Conservation (phyloP, 352 stramenopile genomes). For the Pythium insidiosum region DNA sequence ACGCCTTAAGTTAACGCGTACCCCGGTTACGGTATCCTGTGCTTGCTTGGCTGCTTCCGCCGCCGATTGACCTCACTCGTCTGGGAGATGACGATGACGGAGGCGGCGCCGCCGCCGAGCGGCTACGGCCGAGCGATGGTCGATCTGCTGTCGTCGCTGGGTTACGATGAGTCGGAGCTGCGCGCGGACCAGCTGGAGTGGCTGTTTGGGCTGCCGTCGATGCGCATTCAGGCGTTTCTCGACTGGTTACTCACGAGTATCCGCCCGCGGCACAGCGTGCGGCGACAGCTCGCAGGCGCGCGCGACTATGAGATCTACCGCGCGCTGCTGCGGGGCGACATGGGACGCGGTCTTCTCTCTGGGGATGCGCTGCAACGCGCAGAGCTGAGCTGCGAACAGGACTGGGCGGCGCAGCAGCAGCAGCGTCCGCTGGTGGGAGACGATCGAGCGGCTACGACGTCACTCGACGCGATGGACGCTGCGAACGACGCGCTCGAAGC, state of each 20-base stretch:
- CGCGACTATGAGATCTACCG: conserved; percentile 23
- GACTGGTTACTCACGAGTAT: conserved; percentile 29
- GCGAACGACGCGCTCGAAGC: conserved; percentile 16
- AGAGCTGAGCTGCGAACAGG: conserved; percentile 11
- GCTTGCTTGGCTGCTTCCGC: too few species aligned
- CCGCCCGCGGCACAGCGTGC: conserved; percentile 21
- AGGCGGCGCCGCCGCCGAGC: too few species aligned
- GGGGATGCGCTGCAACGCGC: conserved; percentile 15
- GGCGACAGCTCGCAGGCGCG: conserved; percentile 9
- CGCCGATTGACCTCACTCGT: too few species aligned
- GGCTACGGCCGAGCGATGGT: too few species aligned
- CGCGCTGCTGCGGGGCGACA: conserved; percentile 9
- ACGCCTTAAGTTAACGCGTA: too few species aligned
- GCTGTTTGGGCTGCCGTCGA: conserved; percentile 28
- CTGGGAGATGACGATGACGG: too few species aligned
- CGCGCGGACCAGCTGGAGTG: conserved; percentile 23
- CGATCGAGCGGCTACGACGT: too few species aligned
- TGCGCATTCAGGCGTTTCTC: conserved; percentile 35
- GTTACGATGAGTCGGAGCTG: conserved; percentile 24
- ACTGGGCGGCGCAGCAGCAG: conserved; percentile 4
- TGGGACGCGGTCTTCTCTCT: conserved; percentile 4
- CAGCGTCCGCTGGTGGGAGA: too few species aligned
- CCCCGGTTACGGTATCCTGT: too few species aligned
- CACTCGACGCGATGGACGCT: conserved; percentile 17
- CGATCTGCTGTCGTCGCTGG: conserved; percentile 24